Evolutionary conservation across 1,139 yeast species (phyloP).

Genomic region (Kodamaea sp.): DNA sequence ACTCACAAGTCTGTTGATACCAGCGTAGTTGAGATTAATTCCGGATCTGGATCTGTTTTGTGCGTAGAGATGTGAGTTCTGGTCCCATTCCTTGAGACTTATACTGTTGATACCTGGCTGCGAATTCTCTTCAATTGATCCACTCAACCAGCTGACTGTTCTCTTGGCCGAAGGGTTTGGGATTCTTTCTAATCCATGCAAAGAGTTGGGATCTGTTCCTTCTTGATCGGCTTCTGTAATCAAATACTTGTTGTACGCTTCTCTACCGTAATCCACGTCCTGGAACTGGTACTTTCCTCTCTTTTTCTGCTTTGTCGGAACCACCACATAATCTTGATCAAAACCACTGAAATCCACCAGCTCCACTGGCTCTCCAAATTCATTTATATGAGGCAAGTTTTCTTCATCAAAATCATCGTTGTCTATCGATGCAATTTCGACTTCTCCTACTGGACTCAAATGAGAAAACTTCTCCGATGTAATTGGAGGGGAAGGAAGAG

Average conservation of each 20-base stretch:
- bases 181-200: constrained; percentile 34
- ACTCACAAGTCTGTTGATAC: constrained; percentile 16
- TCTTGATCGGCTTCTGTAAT: neutral
- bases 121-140: constrained; percentile 1
- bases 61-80: constrained; percentile 25
- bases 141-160: constrained; percentile 14
- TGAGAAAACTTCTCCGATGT: constrained; percentile 2
- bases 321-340: constrained; percentile 23
- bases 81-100: constrained; percentile 36
- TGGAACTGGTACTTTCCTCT: constrained; percentile 6
- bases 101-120: constrained; percentile 20
- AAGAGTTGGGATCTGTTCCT: neutral
- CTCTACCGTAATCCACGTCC: neutral
- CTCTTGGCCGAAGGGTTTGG: constrained; percentile 22
- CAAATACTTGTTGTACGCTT: neutral
- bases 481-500: neutral
- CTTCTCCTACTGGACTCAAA: constrained; percentile 17
- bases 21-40: constrained; percentile 16
- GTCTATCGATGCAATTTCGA: constrained; percentile 3
- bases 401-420: neutral
- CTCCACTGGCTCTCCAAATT: constrained; percentile 27
- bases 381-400: constrained; percentile 24
- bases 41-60: constrained; percentile 27
- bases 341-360: constrained; percentile 24
- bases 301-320: constrained; percentile 8